phyloP scores from a whole-genome alignment of 2,329 filamentous ascomycete genomes.

The Ophiostoma sp. region DNA sequence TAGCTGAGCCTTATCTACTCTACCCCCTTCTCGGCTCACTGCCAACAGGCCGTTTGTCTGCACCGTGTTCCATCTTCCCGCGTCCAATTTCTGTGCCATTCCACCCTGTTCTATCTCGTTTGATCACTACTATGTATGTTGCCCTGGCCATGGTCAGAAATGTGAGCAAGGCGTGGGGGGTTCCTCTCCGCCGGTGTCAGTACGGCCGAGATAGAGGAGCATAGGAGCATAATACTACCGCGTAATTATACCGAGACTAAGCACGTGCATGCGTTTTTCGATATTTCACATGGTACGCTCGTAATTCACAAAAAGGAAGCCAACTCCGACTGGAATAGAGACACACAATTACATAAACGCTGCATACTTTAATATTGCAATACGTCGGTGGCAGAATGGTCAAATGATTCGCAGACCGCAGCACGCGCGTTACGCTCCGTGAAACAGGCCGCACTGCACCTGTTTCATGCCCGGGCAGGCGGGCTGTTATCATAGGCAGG shows the following conservation, averaged over 20 bases:
- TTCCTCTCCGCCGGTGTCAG: slow-evolving; percentile 5
- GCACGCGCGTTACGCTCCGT: background rate
- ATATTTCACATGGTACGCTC: background rate
- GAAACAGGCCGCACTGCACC: background rate
- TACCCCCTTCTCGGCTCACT: background rate
- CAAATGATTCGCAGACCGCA: background rate
- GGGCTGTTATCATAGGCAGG: background rate
- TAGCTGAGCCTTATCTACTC: slow-evolving; percentile 1
- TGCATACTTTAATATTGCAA: background rate
- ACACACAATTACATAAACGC: background rate
- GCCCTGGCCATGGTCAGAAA: background rate
- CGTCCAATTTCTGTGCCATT: background rate
- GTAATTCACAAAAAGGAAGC: no score
- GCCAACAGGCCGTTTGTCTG: background rate
- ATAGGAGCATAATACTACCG: background rate
- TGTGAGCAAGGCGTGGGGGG: background rate
- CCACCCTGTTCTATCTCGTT: background rate
- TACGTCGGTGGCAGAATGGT: no score
- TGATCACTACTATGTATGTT: background rate
- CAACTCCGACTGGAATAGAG: background rate
- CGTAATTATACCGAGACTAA: background rate
- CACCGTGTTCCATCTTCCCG: background rate
- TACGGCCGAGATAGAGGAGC: background rate
- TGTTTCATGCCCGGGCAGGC: background rate
- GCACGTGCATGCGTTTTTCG: background rate